Evolutionary conservation across 495 filamentous ascomycete genomes (phyloP), one percentile per base, ranked within the genome.

Genomic region (Tuber indicum): DNA sequence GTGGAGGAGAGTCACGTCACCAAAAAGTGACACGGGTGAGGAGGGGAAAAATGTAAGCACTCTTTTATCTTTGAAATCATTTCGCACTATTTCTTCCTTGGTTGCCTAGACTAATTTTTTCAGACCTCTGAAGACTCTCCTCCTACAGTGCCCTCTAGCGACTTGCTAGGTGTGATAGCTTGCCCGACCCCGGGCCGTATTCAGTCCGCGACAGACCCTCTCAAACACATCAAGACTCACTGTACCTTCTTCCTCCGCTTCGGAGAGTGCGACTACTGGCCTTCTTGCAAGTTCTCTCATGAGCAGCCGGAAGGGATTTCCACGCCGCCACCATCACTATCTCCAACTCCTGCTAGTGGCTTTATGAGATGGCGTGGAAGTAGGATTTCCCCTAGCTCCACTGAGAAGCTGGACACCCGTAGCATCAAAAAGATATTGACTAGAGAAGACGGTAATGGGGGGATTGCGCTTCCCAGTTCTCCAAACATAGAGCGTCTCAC

Each of bases 191-290:
- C 80, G n/a, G 80, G 78, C 32, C 75, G 75, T 41, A 74, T 76
- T 9, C 72, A 72, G 39, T 72, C 73, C n/a, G n/a, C 75, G 44
- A 77, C 77, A 19, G 76, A 81, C 58, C 79, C 79, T 52, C 41
- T 42, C 43, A 70, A 73, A 44, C 72, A 71, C 36, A 62, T 78
- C n/a, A 82, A 82, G 58, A 82, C 79, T 17, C 81, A 82, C 71
- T 82, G 81, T 36, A 82, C 81, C 10, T 82, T 81, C 26, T 82
- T 82, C 45, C 76, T 82, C 23, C 76, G 81, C 45, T 81, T 82
- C 71, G 76, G 75, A 16, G 79, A 82, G 75, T 82, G 79, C 32
- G 81, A 81, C 42, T 82, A 79, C 47, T 82, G 81, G 81, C 81
- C 81, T 5, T 45, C 72, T 17, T 82, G 81, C 47, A 82, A 79